Base-by-base conservation (phyloP, 2,329 filamentous ascomycete species). In the Colletotrichum sp. region DNA sequence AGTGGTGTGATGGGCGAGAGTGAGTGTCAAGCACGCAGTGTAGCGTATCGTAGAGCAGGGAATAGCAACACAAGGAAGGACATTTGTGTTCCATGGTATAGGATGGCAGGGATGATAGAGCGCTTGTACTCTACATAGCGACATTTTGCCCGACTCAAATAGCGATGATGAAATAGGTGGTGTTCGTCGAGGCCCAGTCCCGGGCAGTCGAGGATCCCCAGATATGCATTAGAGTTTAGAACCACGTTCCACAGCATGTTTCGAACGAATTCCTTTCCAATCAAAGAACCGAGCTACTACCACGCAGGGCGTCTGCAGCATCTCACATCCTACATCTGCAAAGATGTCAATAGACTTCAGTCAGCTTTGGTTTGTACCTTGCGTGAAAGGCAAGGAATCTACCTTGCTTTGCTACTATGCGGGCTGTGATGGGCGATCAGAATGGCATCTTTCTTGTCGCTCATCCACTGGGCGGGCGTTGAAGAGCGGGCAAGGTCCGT, bases 231-330 rank as follows among this genome's bases (percentile, higher is more conserved):
- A 75, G 62, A 72, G 72, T 75, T 75, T 72, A 52, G 39, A 49
- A 60, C 69, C 69, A 75, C 69, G 69, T 75, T 75, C 72, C 72
- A 72, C 69, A 55, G 70, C 68, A 72, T 63, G 72, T 75, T 75
- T 75, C 72, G 72, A 75, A 63, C 68, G 68, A 72, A 39, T 39
- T 72, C 39, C 72, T 68, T 63, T 57, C 55, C 72, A 72, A 71
- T 72, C 36, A 71, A 44, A 21, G 57, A n/a, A 36, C 26, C 49
- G 28, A 60, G 28, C 57, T 15, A 60, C 21, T 63, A 36, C 44
- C 30, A 62, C 57, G 57, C 18, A 9, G 68, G 39, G 18, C 34
- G 36, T 49, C 60, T 49, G 64, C 21, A 21, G 49, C 62, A 12
- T 63, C 55, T 18, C 32, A 71, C n/a, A 49, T 49, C 44, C 44